These are phyloP conservation scores for Wallacemonas rigidus DNA, from an alignment of 208 protist genomes.

Conservation along the genomic window DNA sequence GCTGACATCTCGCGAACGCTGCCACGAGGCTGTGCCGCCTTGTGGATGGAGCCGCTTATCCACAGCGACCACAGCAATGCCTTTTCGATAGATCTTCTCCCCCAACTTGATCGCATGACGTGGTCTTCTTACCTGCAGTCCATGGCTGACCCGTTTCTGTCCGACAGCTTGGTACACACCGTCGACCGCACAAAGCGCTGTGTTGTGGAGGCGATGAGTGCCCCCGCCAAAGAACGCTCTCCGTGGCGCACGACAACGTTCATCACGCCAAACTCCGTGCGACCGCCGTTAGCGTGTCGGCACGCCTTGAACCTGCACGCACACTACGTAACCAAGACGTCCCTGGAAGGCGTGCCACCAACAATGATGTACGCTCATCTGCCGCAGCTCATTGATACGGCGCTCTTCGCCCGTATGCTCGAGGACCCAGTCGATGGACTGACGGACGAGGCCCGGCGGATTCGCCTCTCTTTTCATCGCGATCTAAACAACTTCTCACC, in stretches of 20 bases:
- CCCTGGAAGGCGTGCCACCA: slow-evolving; percentile 23
- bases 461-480: slow-evolving; percentile 20
- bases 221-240: background rate
- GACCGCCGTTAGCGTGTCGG: background rate
- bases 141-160: background rate
- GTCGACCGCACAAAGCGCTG: background rate
- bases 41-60: slow-evolving; percentile 29
- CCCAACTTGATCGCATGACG: background rate
- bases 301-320: slow-evolving; percentile 24
- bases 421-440: slow-evolving; percentile 25
- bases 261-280: background rate
- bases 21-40: background rate
- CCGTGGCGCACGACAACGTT: slow-evolving; percentile 12
- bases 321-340: slow-evolving; percentile 16
- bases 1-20: background rate
- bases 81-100: background rate
- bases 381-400: slow-evolving; percentile 25
- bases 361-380: slow-evolving; percentile 35
- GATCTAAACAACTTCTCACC: slow-evolving; percentile 26
- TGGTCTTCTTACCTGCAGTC: slow-evolving; percentile 4
- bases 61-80: slow-evolving; percentile 20
- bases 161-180: background rate
- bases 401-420: slow-evolving; percentile 16
- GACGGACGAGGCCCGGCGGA: slow-evolving; percentile 5
- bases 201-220: background rate